Evolutionary conservation across 495 filamentous ascomycete genomes (phyloP), one percentile per base, ranked within the genome.

Genomic region (Hyaloscypha finlandica): DNA sequence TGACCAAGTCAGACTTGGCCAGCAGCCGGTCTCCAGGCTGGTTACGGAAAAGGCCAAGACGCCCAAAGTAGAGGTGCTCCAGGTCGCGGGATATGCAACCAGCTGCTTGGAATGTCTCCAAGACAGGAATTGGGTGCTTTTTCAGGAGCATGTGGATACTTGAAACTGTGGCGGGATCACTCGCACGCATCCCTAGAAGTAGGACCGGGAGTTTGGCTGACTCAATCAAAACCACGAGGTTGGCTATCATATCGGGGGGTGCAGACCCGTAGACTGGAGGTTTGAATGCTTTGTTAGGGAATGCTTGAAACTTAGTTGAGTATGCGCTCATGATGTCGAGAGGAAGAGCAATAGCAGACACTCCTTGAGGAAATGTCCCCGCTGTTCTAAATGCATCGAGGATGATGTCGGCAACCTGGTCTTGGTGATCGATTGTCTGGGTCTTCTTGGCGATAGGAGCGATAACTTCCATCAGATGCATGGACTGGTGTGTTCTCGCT

Each of bases 71-170:
- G 39, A 78, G 70, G 35, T 75, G 74, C 2, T 73, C 69, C 16
- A 76, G 73, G 20, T 75, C 72, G 53, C 74, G 59, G 2, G 77
- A 75, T 20, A 80, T 70, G 14, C 75, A 73, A 30, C 77, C 77
- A 3, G 77, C 77, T 11, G 77, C 77, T 55, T 80, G 77, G 59
- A 80, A 80, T 1, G 77, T 80, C 70, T 80, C 77, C 19, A 80
- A 70, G 0, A 78, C 77, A 12, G 77, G 75, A 48, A 78, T 71
- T 16, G 75, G 76, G 55, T 74, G 73, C 32, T 70, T 69, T 5
- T 68, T 65, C 3, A 78, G 71, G 37, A 78, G 74, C 42, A 62
- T 51, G 19, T 74, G 77, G 1, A 80, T 73, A 8, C 74, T 73
- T 1, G 51, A 57, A 3, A 80, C 74, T 1, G 76, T 71, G 14